phyloP scores from a whole-genome alignment of 257 asterid genomes.

The Forsythia suspensa region DNA sequence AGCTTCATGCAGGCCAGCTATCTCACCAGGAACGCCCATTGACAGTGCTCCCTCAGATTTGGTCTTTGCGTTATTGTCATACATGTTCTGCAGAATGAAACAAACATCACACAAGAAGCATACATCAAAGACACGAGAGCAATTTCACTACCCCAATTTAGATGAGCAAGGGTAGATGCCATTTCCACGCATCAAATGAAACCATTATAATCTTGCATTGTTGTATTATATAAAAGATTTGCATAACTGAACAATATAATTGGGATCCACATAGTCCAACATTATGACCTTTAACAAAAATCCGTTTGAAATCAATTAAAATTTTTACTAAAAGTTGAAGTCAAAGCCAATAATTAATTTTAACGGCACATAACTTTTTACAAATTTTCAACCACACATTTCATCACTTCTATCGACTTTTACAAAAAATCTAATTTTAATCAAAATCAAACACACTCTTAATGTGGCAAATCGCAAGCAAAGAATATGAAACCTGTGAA shows the following conservation, averaged over 20 bases:
- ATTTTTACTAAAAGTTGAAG: too few species aligned
- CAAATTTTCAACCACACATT: too few species aligned
- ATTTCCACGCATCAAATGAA: too few species aligned
- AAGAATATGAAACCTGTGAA: slow-evolving; percentile 46
- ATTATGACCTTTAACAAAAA: neutral
- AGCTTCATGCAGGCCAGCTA: slow-evolving; percentile 84
- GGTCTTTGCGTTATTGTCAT: slow-evolving; percentile 43
- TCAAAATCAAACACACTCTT: too few species aligned
- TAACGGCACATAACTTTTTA: too few species aligned
- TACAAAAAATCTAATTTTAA: too few species aligned
- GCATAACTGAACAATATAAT: neutral
- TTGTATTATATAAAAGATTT: too few species aligned
- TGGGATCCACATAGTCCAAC: neutral
- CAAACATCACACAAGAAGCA: neutral
- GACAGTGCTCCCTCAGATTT: slow-evolving; percentile 65
- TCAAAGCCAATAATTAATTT: too few species aligned
- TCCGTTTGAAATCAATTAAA: too few species aligned
- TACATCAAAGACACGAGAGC: neutral
- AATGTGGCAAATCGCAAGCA: neutral
- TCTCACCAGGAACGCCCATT: slow-evolving; percentile 89
- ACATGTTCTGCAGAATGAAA: slow-evolving; percentile 69
- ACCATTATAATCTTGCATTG: too few species aligned
- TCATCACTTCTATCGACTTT: too few species aligned
- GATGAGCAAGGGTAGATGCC: too few species aligned
- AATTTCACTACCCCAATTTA: neutral